Percentiles rank a stretch among this genome's conserved stretches.
phyloP scores from a whole-genome alignment of 1,139 yeast genomes.

The Blastobotrys apis region DNA sequence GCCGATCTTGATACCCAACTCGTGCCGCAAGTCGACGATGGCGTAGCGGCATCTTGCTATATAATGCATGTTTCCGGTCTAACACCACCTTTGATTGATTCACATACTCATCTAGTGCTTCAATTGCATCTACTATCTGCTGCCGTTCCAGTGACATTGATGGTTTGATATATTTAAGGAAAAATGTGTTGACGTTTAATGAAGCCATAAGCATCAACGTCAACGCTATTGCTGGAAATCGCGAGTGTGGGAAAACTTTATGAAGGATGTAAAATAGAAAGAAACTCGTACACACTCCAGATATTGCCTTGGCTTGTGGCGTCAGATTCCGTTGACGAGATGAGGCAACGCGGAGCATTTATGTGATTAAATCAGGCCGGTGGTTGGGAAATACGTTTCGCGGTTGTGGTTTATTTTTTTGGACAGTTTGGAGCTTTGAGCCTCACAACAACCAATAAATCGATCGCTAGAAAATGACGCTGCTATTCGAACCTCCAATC shows the following conservation, averaged over 20 bases:
- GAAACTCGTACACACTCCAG: slow-evolving; percentile 6
- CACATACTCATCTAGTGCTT: slow-evolving; percentile 48
- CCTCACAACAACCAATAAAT: background rate
- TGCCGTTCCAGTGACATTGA: slow-evolving; percentile 24
- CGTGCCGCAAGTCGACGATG: slow-evolving; percentile 53
- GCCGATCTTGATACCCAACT: slow-evolving; percentile 53
- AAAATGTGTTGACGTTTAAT: background rate
- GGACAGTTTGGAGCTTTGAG: too few species aligned
- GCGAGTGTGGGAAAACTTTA: background rate
- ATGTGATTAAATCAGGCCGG: too few species aligned
- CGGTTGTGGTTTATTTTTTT: too few species aligned
- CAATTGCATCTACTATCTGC: slow-evolving; percentile 49
- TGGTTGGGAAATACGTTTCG: too few species aligned
- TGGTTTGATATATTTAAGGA: slow-evolving; percentile 12
- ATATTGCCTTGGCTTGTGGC: background rate
- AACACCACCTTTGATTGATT: slow-evolving; percentile 42
- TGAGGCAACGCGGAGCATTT: background rate
- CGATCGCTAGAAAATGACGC: background rate
- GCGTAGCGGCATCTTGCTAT: slow-evolving; percentile 48
- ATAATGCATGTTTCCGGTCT: slow-evolving; percentile 44
- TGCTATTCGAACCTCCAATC: slow-evolving; percentile 1
- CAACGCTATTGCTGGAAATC: slow-evolving; percentile 5
- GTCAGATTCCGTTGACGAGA: background rate
- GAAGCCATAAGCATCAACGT: slow-evolving; percentile 10
- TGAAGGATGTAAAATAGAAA: slow-evolving; percentile 1